phyloP scores from a whole-genome alignment of 2,329 filamentous ascomycete genomes.

The Fusarium brevicatenulatum region DNA sequence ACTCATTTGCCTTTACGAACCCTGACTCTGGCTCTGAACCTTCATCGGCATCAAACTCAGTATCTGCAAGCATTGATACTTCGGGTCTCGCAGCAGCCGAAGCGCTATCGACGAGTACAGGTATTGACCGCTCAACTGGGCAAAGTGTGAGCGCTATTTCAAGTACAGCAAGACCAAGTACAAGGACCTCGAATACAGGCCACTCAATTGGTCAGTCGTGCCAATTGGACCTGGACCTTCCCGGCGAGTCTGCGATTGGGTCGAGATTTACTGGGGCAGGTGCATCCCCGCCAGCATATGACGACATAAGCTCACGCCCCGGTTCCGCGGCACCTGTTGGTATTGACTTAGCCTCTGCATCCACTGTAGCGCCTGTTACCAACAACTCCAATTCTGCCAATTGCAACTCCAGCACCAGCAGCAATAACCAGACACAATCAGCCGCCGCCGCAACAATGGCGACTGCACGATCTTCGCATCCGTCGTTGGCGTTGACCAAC shows the following conservation, averaged over 20 bases:
- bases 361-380: conserved; percentile 33
- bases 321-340: conserved; percentile 35
- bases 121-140: conserved; percentile 31
- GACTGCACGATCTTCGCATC: conserved; percentile 36
- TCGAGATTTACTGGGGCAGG: conserved; percentile 34
- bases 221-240: conserved; percentile 26
- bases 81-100: conserved; percentile 26
- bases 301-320: conserved; percentile 41
- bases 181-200: conserved; percentile 4
- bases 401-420: conserved; percentile 23
- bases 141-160: conserved; percentile 24
- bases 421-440: conserved; percentile 22
- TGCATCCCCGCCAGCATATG: conserved; percentile 46
- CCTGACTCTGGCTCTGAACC: conserved; percentile 23
- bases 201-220: conserved; percentile 25
- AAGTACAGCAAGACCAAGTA: conserved; percentile 4
- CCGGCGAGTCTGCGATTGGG: conserved; percentile 34
- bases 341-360: conserved; percentile 37
- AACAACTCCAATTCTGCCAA: conserved; percentile 21
- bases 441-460: conserved; percentile 39
- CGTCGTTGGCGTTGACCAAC: conserved; percentile 40
- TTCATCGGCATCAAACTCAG: not conserved
- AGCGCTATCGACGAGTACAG: conserved; percentile 11
- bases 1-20: conserved; percentile 13
- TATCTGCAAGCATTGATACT: conserved; percentile 6